Base-by-base conservation (phyloP, 441 rosid species). In the Jatropha multifida region DNA sequence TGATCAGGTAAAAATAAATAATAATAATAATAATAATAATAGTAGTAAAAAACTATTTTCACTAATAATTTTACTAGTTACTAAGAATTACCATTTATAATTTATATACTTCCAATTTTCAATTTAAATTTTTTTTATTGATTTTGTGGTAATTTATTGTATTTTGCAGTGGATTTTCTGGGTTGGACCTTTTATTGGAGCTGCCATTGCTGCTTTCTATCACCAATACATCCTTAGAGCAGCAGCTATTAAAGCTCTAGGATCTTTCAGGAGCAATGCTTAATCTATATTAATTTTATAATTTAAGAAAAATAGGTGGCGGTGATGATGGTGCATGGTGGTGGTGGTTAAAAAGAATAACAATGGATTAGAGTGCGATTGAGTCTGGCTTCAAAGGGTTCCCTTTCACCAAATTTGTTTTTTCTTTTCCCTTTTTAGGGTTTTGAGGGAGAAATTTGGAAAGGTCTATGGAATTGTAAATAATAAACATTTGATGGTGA, bases 191-290 rank as follows among this genome's bases (percentile, higher is more conserved):
- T 81, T 81, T 41, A 54, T 81, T 52, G 81, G 84, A 48, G 84
- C 84, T 32, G 74, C 74, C 0, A 56, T 68, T 49, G 84, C 84
- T 77, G 81, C 84, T 7, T 67, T 78, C 65, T 81, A 81, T 78
- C 81, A 81, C 68, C 81, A 81, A 44, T 75, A 49, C 61, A 68
- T 81, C 26, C 77, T 81, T 3, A 78, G 84, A 72, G 84, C 84
- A 66, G 74, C 74, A 26, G 81, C 84, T 17, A 74, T 78, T 64
- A 81, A 81, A n/a, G 84, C 84, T 32, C 78, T 81, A 4, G 84
- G 79, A 32, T 81, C 84, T 38, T 81, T 81, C 81, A 92, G 93
- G 85, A 94, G 97, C 90, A 84, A 83, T 81, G 78, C 94, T 76
- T 88, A 77, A 83, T 44, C 9, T 13, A 54, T 3, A 44, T 48